Evolutionary conservation across 441 rosid genomes (phyloP), one percentile per base, ranked within the genome.

Genomic region (Pelargonium myrrhifolium): DNA sequence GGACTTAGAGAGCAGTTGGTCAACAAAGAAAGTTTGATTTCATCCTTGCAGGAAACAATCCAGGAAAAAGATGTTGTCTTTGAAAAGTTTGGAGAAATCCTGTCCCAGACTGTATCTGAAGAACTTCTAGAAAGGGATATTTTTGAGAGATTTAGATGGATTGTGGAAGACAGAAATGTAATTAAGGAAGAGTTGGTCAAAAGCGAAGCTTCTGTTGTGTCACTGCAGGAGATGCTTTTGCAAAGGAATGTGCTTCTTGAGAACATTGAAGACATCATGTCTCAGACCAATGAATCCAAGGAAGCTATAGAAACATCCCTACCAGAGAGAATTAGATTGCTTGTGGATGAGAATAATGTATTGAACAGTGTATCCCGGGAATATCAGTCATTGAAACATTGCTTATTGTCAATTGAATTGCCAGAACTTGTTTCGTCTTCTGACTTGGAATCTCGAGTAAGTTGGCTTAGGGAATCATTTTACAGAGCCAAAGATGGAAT

Each of bases 391-490:
- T 74, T 87, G 80, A 84, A 83, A 80, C 88, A 87, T 70, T 74
- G 78, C 47, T 69, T 86, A 68, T 77, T 82, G 76, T 75, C 77
- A 21, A 70, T 89, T 66, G 89, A 90, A 79, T 24, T 87, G 53
- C 96, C 91, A 1, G 88, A 86, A 74, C 83, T 82, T 66, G 70
- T 73, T 55, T 79, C 86, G 24, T 65, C 78, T 61, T 71, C 84
- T 71, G 86, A 89, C 77, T 67, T 85, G 81, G 88, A 84, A 80
- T 72, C 86, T 78, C 78, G 84, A 67, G 71, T 87, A 71, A 65
- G 70, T 74, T 85, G 97, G 96, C 85, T 93, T 65, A 83, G 72
- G 77, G 90, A 87, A 47, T 86, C 93, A 3, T 75, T 80, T 78
- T 66, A 70, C 64, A 81, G 74, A 72, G 79, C 84, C 78, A 85